These are phyloP conservation scores for Galeopsis tetrahit DNA, from an alignment of 257 asterid species.

Conservation along the genomic window DNA sequence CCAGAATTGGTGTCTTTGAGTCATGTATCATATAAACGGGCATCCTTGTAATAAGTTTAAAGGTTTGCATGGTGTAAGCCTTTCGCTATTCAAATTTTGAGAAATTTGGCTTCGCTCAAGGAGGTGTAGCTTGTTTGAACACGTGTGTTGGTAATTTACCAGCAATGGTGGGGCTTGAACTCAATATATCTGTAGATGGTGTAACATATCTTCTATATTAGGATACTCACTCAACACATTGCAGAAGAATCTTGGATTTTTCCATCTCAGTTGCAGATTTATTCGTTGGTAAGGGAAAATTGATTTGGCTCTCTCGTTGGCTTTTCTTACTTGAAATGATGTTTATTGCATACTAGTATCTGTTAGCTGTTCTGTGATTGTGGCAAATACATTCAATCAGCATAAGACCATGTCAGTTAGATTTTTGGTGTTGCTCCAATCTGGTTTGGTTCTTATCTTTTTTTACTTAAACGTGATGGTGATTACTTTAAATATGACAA, in stretches of 20 bases:
- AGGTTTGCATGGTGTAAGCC: slow-evolving; percentile 41
- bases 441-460: slow-evolving; percentile 45
- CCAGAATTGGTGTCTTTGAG: slow-evolving; percentile 20
- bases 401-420: slow-evolving; percentile 36
- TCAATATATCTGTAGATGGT: slow-evolving; percentile 56
- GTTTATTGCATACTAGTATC: slow-evolving; percentile 26
- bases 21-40: slow-evolving; percentile 23
- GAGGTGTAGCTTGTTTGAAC: slow-evolving; percentile 39
- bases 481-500: slow-evolving; percentile 6
- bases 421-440: slow-evolving; percentile 41
- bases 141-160: slow-evolving; percentile 49
- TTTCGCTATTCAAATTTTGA: slow-evolving; percentile 23
- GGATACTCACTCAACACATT: slow-evolving; percentile 69
- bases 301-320: slow-evolving; percentile 58
- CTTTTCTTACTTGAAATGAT: slow-evolving; percentile 35
- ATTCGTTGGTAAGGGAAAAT: slow-evolving; percentile 85
- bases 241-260: slow-evolving; percentile 85
- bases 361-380: slow-evolving; percentile 36
- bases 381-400: slow-evolving; percentile 38
- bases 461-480: slow-evolving; percentile 7
- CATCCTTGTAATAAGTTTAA: slow-evolving; percentile 28
- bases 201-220: slow-evolving; percentile 58
- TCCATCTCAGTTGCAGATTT: slow-evolving; percentile 84
- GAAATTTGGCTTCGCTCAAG: slow-evolving; percentile 41
- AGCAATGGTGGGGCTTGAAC: slow-evolving; percentile 59